Percentiles rank a stretch among this genome's conserved stretches.
Conservation (phyloP, 2,329 filamentous ascomycete genomes). For the Neonectria hederae region DNA sequence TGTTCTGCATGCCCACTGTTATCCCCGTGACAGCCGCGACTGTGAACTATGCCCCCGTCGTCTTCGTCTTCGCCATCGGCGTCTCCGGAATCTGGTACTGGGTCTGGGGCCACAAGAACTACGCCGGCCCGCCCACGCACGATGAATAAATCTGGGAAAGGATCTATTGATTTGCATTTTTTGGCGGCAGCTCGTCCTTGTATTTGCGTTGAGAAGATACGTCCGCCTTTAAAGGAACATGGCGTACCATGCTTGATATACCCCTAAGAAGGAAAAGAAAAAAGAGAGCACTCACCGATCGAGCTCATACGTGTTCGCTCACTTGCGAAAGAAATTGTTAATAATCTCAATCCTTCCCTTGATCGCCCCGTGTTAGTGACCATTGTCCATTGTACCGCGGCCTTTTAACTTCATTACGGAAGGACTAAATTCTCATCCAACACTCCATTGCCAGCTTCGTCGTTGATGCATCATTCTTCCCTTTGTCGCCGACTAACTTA, state of each 20-base stretch:
- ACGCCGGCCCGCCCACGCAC: conserved; percentile 67
- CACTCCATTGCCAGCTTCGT: background rate
- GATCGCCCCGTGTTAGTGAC: background rate
- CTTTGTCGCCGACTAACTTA: no score
- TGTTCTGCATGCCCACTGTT: conserved; percentile 77
- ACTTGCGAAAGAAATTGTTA: conserved; percentile 11
- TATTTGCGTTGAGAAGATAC: conserved; percentile 14
- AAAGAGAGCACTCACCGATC: conserved; percentile 3
- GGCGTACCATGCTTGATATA: conserved; percentile 28
- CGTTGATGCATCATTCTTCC: no score
- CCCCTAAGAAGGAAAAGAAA: conserved; percentile 19
- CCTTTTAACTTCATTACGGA: background rate
- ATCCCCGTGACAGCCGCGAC: conserved; percentile 66
- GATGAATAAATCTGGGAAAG: conserved; percentile 41
- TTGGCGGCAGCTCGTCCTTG: conserved; percentile 19
- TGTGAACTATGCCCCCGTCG: conserved; percentile 80
- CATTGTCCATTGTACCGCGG: no score
- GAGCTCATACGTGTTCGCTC: conserved; percentile 3
- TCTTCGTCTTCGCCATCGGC: conserved; percentile 73
- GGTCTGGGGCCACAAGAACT: conserved; percentile 75
- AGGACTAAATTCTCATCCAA: background rate
- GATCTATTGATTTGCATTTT: conserved; percentile 27
- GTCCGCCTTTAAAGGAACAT: conserved; percentile 3
- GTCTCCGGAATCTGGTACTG: conserved; percentile 74
- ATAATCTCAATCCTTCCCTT: conserved; percentile 3